Evolutionary conservation across 441 rosid genomes (phyloP), one percentile per base, ranked within the genome.

Genomic region (Euphorbia corollata): DNA sequence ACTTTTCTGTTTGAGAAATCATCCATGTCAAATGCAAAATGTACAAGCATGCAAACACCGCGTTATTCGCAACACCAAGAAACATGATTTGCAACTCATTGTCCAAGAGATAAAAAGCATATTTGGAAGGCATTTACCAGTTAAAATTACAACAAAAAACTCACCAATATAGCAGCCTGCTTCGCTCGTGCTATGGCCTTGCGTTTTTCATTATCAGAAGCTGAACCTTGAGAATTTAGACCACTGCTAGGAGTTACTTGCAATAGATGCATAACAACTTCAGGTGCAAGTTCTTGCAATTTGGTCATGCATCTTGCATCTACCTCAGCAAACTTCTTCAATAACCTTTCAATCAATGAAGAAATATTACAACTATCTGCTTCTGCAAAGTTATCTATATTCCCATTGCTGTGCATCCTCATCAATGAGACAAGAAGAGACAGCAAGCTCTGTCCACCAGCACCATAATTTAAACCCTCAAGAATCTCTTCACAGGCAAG

Each of bases 101-200:
- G 48, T 22, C 38, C 4, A 0, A 6, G 8, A 48, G 5, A 45
- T 23, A 27, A 55, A 38, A 30, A 59, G 18, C 10, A 60, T 23
- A 15, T 45, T 63, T 13, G 53, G 19, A 62, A 22, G 27, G 51
- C 13, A 77, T 19, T 45, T 36, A 20, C 32, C 32, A 27, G 32
- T 27, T 60, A 36, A 23, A 59, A 5, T 30, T 59, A 50, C 43
- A 54, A 54, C 32, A 27, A 27, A 27, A 58, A 66, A 72, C 92
- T 77, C 80, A 95, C 99, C 97, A 92, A 51, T 67, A 92, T 74
- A 59, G 96, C 96, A 73, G 97, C 99, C 82, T 95, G 98, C 76
- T 89, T 86, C 78, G 92, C 91, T 55, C 93, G 89, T 64, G 97
- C 98, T 82, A 82, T 88, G 15, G 92, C 96, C 85, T 90, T 92